A percentile compares a stretch with the other conserved stretches of the same genome.
Evolutionary conservation across 1,284 basidiomycete genomes (phyloP).

Genomic region (Apiotrichum gamsii): DNA sequence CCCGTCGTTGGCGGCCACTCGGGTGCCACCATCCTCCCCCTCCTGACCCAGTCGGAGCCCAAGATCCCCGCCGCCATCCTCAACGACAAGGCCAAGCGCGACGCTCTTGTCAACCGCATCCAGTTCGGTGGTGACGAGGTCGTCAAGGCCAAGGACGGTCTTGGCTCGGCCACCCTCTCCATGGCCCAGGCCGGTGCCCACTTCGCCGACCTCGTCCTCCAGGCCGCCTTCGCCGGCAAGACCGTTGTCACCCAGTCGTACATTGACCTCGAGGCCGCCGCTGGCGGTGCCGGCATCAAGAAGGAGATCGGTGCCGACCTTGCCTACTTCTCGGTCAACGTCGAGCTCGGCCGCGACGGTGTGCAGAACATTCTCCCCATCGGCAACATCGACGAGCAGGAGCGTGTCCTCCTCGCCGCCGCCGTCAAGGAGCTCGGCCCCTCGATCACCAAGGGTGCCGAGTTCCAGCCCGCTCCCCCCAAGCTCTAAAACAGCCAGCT

Average conservation of each 20-base stretch:
- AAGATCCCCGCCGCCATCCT: conserved; percentile 40
- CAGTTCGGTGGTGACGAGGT: conserved; percentile 86
- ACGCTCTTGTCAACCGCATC: conserved; percentile 74
- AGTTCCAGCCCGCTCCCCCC: conserved; percentile 41
- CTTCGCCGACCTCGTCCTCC: conserved; percentile 75
- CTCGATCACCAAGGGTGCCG: conserved; percentile 51
- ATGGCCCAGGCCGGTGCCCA: conserved; percentile 93
- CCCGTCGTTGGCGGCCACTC: conserved; percentile 96
- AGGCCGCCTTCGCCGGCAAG: conserved; percentile 74
- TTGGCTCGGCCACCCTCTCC: conserved; percentile 80
- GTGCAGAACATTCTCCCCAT: conserved; percentile 54
- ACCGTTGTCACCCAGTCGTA: conserved; percentile 80
- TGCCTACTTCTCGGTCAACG: conserved; percentile 82
- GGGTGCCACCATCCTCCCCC: conserved; percentile 89
- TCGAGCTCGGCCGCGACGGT: conserved; percentile 67
- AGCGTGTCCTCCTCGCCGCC: conserved; percentile 50
- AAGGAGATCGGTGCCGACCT: conserved; percentile 52
- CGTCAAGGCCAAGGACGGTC: conserved; percentile 59
- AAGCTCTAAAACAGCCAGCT: conserved; percentile 48
- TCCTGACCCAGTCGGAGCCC: conserved; percentile 71
- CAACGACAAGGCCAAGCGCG: conserved; percentile 55
- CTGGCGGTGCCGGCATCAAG: conserved; percentile 46
- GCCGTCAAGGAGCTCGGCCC: conserved; percentile 52
- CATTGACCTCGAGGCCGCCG: conserved; percentile 62
- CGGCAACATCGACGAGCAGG: conserved; percentile 50